These are phyloP conservation scores for Amyloporia xantha DNA, from an alignment of 768 basidiomycete genomes.

Conservation along the genomic window DNA sequence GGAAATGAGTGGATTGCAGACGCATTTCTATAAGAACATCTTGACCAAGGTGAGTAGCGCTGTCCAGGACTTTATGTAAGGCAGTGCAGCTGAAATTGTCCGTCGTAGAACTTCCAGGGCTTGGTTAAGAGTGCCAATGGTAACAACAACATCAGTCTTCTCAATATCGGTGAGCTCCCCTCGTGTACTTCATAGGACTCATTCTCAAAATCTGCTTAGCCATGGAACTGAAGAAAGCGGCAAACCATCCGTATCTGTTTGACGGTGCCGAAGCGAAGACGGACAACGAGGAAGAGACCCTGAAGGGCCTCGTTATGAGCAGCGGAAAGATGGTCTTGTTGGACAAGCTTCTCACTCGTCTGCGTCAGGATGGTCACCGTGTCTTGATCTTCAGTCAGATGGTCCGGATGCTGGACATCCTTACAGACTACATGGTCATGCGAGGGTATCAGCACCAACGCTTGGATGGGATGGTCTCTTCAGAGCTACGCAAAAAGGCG, in stretches of 20 bases:
- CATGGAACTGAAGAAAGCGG: slow-evolving; percentile 98
- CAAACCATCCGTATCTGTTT: slow-evolving; percentile 96
- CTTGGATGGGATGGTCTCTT: slow-evolving; percentile 91
- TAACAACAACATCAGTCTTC: slow-evolving; percentile 85
- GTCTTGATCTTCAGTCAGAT: slow-evolving; percentile 99
- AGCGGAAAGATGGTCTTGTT: slow-evolving; percentile 98
- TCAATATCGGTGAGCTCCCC: slow-evolving; percentile 74
- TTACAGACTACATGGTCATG: slow-evolving; percentile 92
- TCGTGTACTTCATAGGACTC: neutral
- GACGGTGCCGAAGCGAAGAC: slow-evolving; percentile 82
- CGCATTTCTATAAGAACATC: slow-evolving; percentile 98
- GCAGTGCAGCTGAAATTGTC: neutral
- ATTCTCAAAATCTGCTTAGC: slow-evolving; percentile 38
- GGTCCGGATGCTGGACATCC: slow-evolving; percentile 98
- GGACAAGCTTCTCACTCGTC: slow-evolving; percentile 88
- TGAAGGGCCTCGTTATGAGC: slow-evolving; percentile 97
- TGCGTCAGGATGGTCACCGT: slow-evolving; percentile 89
- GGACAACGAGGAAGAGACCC: slow-evolving; percentile 67
- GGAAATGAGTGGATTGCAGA: slow-evolving; percentile 95
- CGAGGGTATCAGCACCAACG: slow-evolving; percentile 91
- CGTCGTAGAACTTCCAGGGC: slow-evolving; percentile 79
- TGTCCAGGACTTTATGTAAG: neutral
- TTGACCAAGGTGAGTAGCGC: slow-evolving; percentile 64
- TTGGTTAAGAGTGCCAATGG: slow-evolving; percentile 86
- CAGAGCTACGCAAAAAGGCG: slow-evolving; percentile 88